Conservation (phyloP, 768 basidiomycete species). For the Leucosporidium scottii region DNA sequence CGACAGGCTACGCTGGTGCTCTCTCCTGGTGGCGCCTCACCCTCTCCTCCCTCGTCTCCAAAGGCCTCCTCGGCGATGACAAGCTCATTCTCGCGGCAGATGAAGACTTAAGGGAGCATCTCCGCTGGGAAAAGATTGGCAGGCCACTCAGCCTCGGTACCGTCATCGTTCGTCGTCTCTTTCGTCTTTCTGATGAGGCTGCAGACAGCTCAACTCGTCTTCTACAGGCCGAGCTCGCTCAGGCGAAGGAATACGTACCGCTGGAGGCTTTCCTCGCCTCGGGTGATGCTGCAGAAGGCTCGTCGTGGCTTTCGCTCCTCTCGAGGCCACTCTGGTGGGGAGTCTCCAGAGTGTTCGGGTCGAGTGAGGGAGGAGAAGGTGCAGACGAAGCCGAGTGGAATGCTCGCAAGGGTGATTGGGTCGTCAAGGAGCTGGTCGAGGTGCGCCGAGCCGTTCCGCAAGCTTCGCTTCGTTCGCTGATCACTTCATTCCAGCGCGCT, state of each 20-base stretch:
- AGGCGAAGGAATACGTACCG: slow-evolving; percentile 7
- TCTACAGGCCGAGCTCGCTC: slow-evolving; percentile 14
- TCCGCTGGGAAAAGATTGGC: slow-evolving; percentile 19
- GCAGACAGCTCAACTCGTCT: background rate
- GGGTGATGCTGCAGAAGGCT: background rate
- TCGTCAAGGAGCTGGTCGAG: slow-evolving; percentile 27
- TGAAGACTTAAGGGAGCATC: slow-evolving; percentile 12
- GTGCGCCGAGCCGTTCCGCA: slow-evolving; percentile 1
- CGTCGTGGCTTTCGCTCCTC: slow-evolving; percentile 17
- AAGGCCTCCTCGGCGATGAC: slow-evolving; percentile 15
- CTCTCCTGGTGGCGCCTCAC: slow-evolving; percentile 28
- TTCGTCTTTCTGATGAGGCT: no score
- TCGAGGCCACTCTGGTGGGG: slow-evolving; percentile 28
- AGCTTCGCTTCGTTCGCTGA: no score
- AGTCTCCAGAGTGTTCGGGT: slow-evolving; percentile 12
- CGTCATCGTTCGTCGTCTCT: slow-evolving; percentile 14
- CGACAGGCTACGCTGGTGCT: slow-evolving; percentile 29
- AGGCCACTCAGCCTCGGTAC: slow-evolving; percentile 24
- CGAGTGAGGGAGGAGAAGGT: background rate
- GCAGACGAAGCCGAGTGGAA: slow-evolving; percentile 31
- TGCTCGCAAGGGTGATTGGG: slow-evolving; percentile 14
- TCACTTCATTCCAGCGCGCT: slow-evolving; percentile 7
- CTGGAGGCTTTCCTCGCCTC: slow-evolving; percentile 9
- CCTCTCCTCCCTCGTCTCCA: slow-evolving; percentile 9
- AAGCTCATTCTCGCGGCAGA: slow-evolving; percentile 25